Base-by-base conservation (phyloP, 306 rosid species). In the Trifolium repens region DNA sequence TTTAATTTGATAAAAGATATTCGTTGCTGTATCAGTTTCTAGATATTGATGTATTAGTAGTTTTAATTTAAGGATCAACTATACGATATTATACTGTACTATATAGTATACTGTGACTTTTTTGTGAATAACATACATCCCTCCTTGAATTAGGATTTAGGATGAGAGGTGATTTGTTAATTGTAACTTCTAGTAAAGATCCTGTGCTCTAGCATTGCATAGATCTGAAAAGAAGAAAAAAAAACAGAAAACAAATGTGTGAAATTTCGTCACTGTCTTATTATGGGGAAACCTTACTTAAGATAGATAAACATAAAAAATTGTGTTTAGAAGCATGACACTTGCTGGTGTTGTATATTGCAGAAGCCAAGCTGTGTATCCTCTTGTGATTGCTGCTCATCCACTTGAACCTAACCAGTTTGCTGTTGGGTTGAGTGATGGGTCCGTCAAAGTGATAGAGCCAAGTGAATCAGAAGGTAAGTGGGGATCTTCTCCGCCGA, bases 371-470 rank as follows among this genome's bases (percentile, higher is more conserved):
- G 77, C 87, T 24, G 79, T 78, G 52, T 80, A 83, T 88, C 97
- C 97, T 15, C 86, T 87, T 1, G 93, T 87, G 5, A 79, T 89
- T 16, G 98, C 97, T 1, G 85, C 89, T 17, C 93, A 93, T 88
- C 98, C 97, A 0, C 76, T 73, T 12, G 97, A 89, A 19, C 84
- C 90, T 2, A 87, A 87, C 78, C 98, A 93, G 75, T 81, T 93
- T 65, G 96, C 97, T 5, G 85, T 91, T 8, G 97, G 98, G 46
- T 60, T 91, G 83, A 84, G 80, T 0, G 92, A 91, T 69, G 98
- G 98, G 46, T 85, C 98, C 1, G 93, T 93, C 39, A 88, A 85
- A 85, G 96, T 93, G 69, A 83, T 93, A 8, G 98, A 93, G 72
- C 98, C 97, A 19, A 54, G 62, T 1, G 92, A 88, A 67, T 82